These are phyloP conservation scores for Vicia sativa DNA, from an alignment of 306 rosid species.

Conservation along the genomic window DNA sequence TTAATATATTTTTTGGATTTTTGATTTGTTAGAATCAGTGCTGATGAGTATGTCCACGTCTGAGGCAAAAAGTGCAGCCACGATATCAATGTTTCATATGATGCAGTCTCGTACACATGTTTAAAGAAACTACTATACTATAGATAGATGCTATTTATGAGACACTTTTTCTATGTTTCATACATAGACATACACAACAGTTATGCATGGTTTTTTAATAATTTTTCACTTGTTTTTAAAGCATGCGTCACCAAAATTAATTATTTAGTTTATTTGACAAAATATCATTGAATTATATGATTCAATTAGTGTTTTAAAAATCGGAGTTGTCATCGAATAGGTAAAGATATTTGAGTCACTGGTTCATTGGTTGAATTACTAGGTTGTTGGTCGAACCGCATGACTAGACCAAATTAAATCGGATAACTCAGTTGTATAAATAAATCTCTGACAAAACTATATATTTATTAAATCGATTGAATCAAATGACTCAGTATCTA, in stretches of 20 bases:
- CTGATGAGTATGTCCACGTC: constrained; percentile 38
- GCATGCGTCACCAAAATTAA: not conserved
- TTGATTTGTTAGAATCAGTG: constrained; percentile 10
- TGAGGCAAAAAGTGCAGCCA: constrained; percentile 61
- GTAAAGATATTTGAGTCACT: too few species aligned
- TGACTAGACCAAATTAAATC: too few species aligned
- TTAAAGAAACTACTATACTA: not conserved
- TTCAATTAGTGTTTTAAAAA: too few species aligned
- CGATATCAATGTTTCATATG: constrained; percentile 41
- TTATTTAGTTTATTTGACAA: not conserved
- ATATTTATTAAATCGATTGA: too few species aligned
- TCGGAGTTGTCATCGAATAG: too few species aligned
- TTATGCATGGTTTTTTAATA: not conserved
- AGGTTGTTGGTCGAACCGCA: too few species aligned
- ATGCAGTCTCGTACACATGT: constrained; percentile 34
- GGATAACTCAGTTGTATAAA: too few species aligned
- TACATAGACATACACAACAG: not conserved
- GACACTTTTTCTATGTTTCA: too few species aligned
- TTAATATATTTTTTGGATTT: constrained; percentile 11
- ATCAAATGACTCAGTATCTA: too few species aligned
- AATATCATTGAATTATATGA: too few species aligned
- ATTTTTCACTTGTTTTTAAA: not conserved
- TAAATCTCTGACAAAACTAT: too few species aligned
- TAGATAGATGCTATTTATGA: not conserved
- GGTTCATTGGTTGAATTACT: too few species aligned